phyloP scores from a whole-genome alignment of 176 grass and related monocot species.

The Oryza nivara region DNA sequence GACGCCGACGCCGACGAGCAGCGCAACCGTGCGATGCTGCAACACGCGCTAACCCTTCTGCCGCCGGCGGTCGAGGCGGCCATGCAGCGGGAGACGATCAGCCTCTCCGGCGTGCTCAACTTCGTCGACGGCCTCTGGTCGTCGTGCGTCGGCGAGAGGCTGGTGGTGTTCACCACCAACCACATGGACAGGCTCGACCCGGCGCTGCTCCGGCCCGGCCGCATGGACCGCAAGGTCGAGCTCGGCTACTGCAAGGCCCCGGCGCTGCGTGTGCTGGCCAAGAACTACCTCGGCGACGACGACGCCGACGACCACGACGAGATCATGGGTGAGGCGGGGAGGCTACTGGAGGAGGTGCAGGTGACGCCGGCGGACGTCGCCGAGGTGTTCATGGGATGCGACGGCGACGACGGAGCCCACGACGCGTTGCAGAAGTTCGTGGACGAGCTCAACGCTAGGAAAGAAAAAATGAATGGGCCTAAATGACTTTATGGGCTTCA shows the following conservation, averaged over 20 bases:
- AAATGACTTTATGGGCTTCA: no score
- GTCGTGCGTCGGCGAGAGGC: slow-evolving; percentile 76
- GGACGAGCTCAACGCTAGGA: slow-evolving; percentile 27
- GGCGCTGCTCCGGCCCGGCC: slow-evolving; percentile 65
- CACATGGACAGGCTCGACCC: slow-evolving; percentile 74
- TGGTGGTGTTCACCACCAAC: slow-evolving; percentile 88
- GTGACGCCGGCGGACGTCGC: slow-evolving; percentile 79
- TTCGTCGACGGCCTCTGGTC: slow-evolving; percentile 85
- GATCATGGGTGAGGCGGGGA: slow-evolving; percentile 53
- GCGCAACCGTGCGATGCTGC: neutral
- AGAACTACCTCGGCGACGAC: slow-evolving; percentile 61
- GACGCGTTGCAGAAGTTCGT: slow-evolving; percentile 49
- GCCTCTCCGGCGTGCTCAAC: slow-evolving; percentile 74
- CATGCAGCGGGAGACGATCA: slow-evolving; percentile 36
- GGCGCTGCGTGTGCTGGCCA: slow-evolving; percentile 60
- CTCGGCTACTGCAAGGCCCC: slow-evolving; percentile 56
- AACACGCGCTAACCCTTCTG: neutral
- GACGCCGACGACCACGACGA: neutral
- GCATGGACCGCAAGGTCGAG: slow-evolving; percentile 83
- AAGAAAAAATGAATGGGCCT: neutral
- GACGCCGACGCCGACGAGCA: neutral
- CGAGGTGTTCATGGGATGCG: slow-evolving; percentile 79
- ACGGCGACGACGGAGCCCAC: slow-evolving; percentile 37
- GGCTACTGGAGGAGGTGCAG: slow-evolving; percentile 16
- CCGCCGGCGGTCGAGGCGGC: neutral